Conservation (phyloP, 176 grass and related monocot species). For the Bonia amplexicaulis region DNA sequence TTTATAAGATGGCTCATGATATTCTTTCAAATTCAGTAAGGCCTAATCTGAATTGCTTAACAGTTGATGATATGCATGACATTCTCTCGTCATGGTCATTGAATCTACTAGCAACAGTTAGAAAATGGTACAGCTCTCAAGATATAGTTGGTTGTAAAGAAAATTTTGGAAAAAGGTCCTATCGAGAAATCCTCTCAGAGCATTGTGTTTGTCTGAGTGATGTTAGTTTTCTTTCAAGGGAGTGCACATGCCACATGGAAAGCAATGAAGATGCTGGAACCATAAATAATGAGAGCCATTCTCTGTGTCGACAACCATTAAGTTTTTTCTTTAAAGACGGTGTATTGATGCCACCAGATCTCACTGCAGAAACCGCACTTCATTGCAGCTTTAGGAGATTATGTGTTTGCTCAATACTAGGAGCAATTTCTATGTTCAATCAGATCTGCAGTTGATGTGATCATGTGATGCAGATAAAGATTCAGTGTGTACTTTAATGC, state of each 20-base stretch:
- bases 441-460: constrained; percentile 24
- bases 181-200: constrained; percentile 21
- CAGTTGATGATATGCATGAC: constrained; percentile 79
- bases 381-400: constrained; percentile 76
- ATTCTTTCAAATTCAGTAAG: constrained; percentile 58
- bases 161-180: constrained; percentile 13
- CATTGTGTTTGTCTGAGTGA: constrained; percentile 47
- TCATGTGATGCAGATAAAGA: constrained; percentile 4
- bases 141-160: constrained; percentile 30
- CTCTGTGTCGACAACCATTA: constrained; percentile 22
- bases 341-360: constrained; percentile 65
- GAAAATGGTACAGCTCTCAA: constrained; percentile 51
- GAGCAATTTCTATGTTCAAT: constrained; percentile 32
- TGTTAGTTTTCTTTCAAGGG: constrained; percentile 33
- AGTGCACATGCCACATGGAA: constrained; percentile 60
- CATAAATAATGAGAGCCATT: constrained; percentile 23
- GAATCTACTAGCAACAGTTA: constrained; percentile 56
- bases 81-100: constrained; percentile 65
- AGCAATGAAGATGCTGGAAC: constrained; percentile 41
- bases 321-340: constrained; percentile 81
- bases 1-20: constrained; percentile 51
- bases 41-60: constrained; percentile 37
- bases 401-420: constrained; percentile 61
- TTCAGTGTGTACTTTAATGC: constrained; percentile 13
- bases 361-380: constrained; percentile 28